A percentile compares a stretch with the other conserved stretches of the same genome.
phyloP scores from a whole-genome alignment of 345 rosid genomes.

The Arabis alpina region DNA sequence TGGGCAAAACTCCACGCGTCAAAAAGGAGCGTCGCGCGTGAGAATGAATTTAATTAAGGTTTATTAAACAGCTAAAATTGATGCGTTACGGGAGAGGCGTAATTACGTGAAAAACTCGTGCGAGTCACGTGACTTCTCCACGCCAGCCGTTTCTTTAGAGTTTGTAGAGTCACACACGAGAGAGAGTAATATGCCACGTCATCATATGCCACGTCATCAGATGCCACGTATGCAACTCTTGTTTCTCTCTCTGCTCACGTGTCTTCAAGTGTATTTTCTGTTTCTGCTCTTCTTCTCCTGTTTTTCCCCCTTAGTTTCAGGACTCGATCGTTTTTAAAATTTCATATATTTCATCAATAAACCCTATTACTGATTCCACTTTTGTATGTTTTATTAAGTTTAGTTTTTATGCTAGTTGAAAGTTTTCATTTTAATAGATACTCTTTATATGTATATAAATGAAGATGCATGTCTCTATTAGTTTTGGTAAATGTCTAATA shows the following conservation, averaged over 20 bases:
- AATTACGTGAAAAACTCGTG: constrained; percentile 22
- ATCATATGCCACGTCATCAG: constrained; percentile 11
- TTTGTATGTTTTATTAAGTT: not conserved
- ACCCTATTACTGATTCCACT: not conserved
- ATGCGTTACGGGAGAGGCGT: constrained; percentile 40
- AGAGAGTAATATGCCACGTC: constrained; percentile 32
- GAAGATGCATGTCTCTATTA: constrained; percentile 14
- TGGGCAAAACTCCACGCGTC: constrained; percentile 21
- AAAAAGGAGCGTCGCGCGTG: constrained; percentile 37
- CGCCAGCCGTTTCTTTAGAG: constrained; percentile 38
- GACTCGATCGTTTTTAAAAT: not conserved
- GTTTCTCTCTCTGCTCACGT: constrained; percentile 22
- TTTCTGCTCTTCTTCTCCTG: constrained; percentile 18
- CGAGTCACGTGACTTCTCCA: constrained; percentile 40
- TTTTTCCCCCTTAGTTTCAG: constrained; percentile 33
- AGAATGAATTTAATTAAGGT: not conserved
- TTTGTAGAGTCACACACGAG: constrained; percentile 24
- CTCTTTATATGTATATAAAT: not conserved
- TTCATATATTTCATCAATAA: not conserved
- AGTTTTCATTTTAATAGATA: not conserved
- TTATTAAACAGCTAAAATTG: not conserved
- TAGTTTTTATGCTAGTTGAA: not conserved
- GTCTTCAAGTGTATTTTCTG: constrained; percentile 15
- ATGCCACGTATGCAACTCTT: constrained; percentile 26
- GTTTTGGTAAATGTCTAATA: constrained; percentile 22